Evolutionary conservation across 1,284 basidiomycete genomes (phyloP).

Genomic region (Marasmius tenuissimus): DNA sequence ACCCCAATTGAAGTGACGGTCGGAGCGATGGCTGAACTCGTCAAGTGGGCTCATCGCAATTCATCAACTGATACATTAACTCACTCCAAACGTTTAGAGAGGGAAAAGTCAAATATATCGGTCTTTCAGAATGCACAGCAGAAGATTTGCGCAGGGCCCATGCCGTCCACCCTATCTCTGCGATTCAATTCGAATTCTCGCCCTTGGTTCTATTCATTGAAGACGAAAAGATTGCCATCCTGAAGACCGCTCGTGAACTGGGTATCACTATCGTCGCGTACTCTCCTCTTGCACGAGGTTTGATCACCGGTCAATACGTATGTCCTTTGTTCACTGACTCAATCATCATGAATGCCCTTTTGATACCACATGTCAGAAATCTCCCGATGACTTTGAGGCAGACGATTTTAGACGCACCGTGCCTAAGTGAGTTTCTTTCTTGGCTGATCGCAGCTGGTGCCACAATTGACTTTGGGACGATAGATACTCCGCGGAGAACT

Average conservation of each 20-base stretch:
- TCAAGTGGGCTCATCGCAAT: conserved; percentile 20
- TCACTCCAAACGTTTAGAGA: conserved; percentile 29
- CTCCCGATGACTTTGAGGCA: conserved; percentile 49
- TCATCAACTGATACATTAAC: background rate
- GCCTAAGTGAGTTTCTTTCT: conserved; percentile 28
- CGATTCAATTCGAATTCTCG: conserved; percentile 65
- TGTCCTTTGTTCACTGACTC: conserved; percentile 20
- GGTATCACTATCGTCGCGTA: conserved; percentile 60
- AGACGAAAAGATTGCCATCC: conserved; percentile 42
- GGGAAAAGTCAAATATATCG: conserved; percentile 63
- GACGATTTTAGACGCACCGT: conserved; percentile 43
- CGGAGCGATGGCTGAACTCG: conserved; percentile 31
- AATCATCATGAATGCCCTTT: background rate
- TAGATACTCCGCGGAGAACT: conserved; percentile 35
- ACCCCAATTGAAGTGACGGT: conserved; percentile 32
- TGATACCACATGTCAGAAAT: conserved; percentile 36
- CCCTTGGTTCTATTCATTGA: conserved; percentile 60
- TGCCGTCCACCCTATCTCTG: conserved; percentile 58
- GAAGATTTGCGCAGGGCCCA: conserved; percentile 63
- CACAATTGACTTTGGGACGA: conserved; percentile 3
- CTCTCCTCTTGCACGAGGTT: conserved; percentile 60
- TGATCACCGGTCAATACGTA: conserved; percentile 54
- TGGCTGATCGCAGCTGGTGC: background rate
- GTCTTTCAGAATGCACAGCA: conserved; percentile 61
- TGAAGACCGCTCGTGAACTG: conserved; percentile 51